A percentile compares a stretch with the other conserved stretches of the same genome.
phyloP scores from a whole-genome alignment of 768 basidiomycete species.

The Mrakia frigida region DNA sequence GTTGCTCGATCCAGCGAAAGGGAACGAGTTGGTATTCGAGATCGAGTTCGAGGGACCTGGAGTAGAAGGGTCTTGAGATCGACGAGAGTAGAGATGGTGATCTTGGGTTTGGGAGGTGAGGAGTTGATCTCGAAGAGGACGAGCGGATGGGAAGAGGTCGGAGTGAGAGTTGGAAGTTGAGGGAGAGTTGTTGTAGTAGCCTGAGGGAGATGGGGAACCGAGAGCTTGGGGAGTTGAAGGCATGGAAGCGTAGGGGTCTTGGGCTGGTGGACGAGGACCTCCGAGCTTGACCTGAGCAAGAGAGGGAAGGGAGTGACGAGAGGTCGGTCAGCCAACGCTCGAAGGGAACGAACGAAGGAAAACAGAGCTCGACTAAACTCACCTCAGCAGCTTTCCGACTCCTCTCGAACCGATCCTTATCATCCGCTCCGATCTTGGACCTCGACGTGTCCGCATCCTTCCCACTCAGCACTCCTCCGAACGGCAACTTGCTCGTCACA shows the following conservation, averaged over 20 bases:
- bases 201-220: slow-evolving; percentile 12
- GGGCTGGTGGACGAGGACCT: neutral
- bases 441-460: slow-evolving; percentile 67
- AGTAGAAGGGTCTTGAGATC: neutral
- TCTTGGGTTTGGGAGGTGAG: neutral
- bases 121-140: slow-evolving; percentile 33
- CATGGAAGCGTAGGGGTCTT: neutral
- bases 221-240: neutral
- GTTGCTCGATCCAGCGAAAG: neutral
- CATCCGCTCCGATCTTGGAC: slow-evolving; percentile 57
- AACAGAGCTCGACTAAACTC: slow-evolving; percentile 35
- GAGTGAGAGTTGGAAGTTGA: neutral
- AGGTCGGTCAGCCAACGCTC: no score
- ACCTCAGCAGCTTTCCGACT: slow-evolving; percentile 73
- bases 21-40: neutral
- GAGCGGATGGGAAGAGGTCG: neutral
- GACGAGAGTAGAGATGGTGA: slow-evolving; percentile 49
- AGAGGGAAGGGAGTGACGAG: no score
- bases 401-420: slow-evolving; percentile 67
- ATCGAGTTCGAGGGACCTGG: neutral
- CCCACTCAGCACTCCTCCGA: slow-evolving; percentile 70
- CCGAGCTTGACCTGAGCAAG: neutral
- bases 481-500: slow-evolving; percentile 55
- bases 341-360: neutral
- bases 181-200: neutral